Percentiles rank a stretch among this genome's conserved stretches.
These are phyloP conservation scores for Sicyos edulis DNA, from an alignment of 306 rosid species.

Conservation along the genomic window DNA sequence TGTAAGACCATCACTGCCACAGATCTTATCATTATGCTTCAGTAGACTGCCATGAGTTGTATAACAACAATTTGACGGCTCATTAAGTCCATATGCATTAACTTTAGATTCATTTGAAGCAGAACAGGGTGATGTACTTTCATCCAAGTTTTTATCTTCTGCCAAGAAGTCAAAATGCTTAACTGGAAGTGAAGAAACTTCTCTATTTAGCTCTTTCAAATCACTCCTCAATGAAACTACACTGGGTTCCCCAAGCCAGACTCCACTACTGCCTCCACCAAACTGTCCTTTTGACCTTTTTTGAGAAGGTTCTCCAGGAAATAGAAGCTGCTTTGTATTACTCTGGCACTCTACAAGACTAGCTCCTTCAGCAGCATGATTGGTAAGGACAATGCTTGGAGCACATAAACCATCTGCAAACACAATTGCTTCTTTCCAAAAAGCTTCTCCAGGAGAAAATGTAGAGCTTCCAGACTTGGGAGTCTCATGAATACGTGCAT, in stretches of 20 bases:
- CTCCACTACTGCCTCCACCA: slow-evolving; percentile 37
- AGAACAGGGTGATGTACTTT: slow-evolving; percentile 29
- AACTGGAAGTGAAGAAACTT: slow-evolving; percentile 60
- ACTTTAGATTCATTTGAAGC: slow-evolving; percentile 28
- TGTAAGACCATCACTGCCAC: slow-evolving; percentile 26
- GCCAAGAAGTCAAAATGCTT: slow-evolving; percentile 83
- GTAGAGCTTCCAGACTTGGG: slow-evolving; percentile 82
- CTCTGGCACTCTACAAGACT: slow-evolving; percentile 30
- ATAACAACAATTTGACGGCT: slow-evolving; percentile 32
- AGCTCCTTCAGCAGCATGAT: slow-evolving; percentile 37
- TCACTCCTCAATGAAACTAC: slow-evolving; percentile 37
- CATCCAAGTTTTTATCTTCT: slow-evolving; percentile 57
- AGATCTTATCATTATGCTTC: slow-evolving; percentile 13
- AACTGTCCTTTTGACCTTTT: slow-evolving; percentile 39
- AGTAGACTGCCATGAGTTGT: slow-evolving; percentile 13
- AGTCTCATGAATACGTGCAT: slow-evolving; percentile 42
- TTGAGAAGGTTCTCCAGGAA: slow-evolving; percentile 38
- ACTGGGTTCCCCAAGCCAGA: slow-evolving; percentile 27
- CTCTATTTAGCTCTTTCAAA: slow-evolving; percentile 38
- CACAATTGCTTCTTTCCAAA: slow-evolving; percentile 91
- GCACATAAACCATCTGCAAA: slow-evolving; percentile 68
- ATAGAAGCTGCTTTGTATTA: slow-evolving; percentile 39
- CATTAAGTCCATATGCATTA: slow-evolving; percentile 29
- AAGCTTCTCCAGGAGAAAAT: slow-evolving; percentile 92
- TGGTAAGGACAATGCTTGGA: slow-evolving; percentile 37